These are phyloP conservation scores for Tylopilus cervinicoccineus DNA, from an alignment of 768 basidiomycete species.

Conservation along the genomic window DNA sequence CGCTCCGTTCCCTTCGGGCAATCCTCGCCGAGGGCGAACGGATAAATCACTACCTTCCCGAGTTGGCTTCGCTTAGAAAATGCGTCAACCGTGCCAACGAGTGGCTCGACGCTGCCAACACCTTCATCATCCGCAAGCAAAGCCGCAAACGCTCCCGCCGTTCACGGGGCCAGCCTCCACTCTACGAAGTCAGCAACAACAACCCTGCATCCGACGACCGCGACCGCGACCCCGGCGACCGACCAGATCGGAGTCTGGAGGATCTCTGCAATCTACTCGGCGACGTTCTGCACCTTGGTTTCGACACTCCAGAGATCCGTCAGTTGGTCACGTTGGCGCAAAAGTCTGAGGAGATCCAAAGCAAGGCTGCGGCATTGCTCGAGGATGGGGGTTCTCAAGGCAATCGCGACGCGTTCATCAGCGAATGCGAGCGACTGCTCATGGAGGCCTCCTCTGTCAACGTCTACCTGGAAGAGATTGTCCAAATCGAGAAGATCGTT, in stretches of 20 bases:
- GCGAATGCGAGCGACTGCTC: constrained; percentile 69
- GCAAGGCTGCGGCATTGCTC: constrained; percentile 53
- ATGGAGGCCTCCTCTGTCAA: constrained; percentile 72
- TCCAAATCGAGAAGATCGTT: constrained; percentile 75
- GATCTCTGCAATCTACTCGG: constrained; percentile 66
- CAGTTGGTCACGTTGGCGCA: constrained; percentile 50
- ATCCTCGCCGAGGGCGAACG: constrained; percentile 88
- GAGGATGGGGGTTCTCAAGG: constrained; percentile 36
- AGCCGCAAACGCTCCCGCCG: constrained; percentile 72
- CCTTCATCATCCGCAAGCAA: constrained; percentile 75
- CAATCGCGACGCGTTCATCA: constrained; percentile 54
- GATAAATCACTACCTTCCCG: constrained; percentile 69
- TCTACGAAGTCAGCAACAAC: constrained; percentile 39
- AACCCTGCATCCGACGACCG: constrained; percentile 31
- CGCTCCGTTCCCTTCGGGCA: constrained; percentile 72
- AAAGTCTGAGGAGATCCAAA: constrained; percentile 62
- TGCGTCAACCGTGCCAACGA: constrained; percentile 79
- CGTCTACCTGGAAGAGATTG: constrained; percentile 77
- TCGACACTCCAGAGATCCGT: constrained; percentile 76
- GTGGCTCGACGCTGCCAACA: constrained; percentile 84
- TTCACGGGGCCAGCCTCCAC: constrained; percentile 51
- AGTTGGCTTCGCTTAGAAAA: constrained; percentile 67
- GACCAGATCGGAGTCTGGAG: constrained; percentile 65
- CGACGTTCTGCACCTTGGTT: constrained; percentile 77
- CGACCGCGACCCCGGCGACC: constrained; percentile 63